phyloP scores from a whole-genome alignment of 768 basidiomycete genomes.

The Omphalotus guepiniiformis region DNA sequence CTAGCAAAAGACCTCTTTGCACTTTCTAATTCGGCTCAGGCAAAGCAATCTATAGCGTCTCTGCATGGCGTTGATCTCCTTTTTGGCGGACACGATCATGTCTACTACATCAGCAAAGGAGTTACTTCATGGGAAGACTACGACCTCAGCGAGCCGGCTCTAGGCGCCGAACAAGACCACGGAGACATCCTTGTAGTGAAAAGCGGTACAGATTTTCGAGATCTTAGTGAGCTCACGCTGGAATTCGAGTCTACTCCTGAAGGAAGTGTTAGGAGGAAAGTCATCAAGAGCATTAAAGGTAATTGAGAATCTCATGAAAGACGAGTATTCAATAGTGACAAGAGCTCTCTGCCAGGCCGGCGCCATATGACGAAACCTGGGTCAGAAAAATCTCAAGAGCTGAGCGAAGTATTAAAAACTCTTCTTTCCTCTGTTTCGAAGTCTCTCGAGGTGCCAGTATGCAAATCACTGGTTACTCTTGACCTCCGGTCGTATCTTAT shows the following conservation, averaged over 20 bases:
- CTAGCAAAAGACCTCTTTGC: slow-evolving; percentile 67
- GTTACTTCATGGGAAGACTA: slow-evolving; percentile 64
- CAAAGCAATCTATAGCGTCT: slow-evolving; percentile 33
- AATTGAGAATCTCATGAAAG: background rate
- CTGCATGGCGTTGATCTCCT: slow-evolving; percentile 80
- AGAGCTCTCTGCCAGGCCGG: slow-evolving; percentile 62
- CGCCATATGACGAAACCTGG: slow-evolving; percentile 58
- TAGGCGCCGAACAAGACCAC: slow-evolving; percentile 69
- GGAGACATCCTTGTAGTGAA: slow-evolving; percentile 75
- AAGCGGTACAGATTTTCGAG: slow-evolving; percentile 88
- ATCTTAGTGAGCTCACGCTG: slow-evolving; percentile 71
- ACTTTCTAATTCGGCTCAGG: slow-evolving; percentile 51
- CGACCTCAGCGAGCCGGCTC: slow-evolving; percentile 43
- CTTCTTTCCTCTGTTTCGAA: slow-evolving; percentile 66
- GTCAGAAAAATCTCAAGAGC: slow-evolving; percentile 47
- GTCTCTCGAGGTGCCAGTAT: slow-evolving; percentile 72
- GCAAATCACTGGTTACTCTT: slow-evolving; percentile 59
- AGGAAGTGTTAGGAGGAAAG: slow-evolving; percentile 59
- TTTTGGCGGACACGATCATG: slow-evolving; percentile 87
- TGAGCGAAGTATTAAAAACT: slow-evolving; percentile 55
- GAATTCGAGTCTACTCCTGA: slow-evolving; percentile 55
- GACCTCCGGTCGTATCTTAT: slow-evolving; percentile 76
- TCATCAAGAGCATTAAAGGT: slow-evolving; percentile 65
- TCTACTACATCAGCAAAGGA: slow-evolving; percentile 71
- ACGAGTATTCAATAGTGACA: background rate